A percentile compares a stretch with the other conserved stretches of the same genome.
Evolutionary conservation across 2,329 filamentous ascomycete species (phyloP).

Genomic region (Botryotinia convoluta): DNA sequence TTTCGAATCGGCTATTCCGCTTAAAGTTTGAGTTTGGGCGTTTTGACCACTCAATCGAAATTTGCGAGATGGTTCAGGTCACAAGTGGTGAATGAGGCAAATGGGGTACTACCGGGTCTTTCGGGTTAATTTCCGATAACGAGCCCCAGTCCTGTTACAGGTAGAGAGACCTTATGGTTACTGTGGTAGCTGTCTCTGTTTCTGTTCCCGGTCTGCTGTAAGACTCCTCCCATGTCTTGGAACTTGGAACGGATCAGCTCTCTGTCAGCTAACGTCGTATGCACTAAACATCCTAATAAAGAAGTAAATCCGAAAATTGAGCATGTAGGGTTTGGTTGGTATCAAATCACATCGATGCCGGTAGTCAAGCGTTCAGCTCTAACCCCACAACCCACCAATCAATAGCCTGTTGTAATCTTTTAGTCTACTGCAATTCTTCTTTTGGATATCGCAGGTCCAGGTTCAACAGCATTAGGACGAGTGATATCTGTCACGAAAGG

Average conservation of each 20-base stretch:
- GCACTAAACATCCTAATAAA: constrained; percentile 1
- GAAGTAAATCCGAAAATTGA: constrained; percentile 12
- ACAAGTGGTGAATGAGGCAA: background rate
- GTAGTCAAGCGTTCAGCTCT: constrained; percentile 14
- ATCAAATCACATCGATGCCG: constrained; percentile 7
- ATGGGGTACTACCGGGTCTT: constrained; percentile 3
- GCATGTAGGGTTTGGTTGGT: constrained; percentile 2
- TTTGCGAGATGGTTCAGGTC: background rate
- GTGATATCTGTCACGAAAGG: background rate
- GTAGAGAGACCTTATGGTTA: background rate
- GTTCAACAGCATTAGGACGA: background rate
- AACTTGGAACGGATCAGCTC: constrained; percentile 11
- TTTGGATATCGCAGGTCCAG: background rate
- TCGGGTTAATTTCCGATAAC: constrained; percentile 19
- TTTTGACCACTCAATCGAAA: background rate
- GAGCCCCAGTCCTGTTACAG: constrained; percentile 8
- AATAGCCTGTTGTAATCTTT: background rate
- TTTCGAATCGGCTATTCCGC: constrained; percentile 13
- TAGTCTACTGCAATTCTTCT: background rate
- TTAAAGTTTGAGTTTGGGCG: constrained; percentile 1
- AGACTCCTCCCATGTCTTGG: constrained; percentile 2
- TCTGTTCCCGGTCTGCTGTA: constrained; percentile 7
- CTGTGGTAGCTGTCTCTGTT: background rate
- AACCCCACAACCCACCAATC: background rate
- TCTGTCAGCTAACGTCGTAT: constrained; percentile 15